Evolutionary conservation across 345 rosid species (phyloP).

Genomic region (Eucalyptus regnans): DNA sequence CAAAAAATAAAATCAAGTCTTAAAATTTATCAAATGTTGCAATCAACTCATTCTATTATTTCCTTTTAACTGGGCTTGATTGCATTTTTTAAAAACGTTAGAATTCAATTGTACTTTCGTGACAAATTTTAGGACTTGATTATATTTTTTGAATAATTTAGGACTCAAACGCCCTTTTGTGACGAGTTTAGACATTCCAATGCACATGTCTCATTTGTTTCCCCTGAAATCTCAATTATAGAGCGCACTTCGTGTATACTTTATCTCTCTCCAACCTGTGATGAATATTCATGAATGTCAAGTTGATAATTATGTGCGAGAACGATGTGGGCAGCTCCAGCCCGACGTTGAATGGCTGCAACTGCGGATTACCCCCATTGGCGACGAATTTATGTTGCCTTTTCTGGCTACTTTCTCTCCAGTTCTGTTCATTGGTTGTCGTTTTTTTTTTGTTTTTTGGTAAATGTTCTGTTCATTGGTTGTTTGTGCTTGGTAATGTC

Average conservation of each 20-base stretch:
- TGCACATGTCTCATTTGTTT: rapidly evolving
- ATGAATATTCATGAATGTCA: not conserved
- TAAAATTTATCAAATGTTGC: too few species aligned
- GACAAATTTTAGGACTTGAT: rapidly evolving
- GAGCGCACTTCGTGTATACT: not conserved
- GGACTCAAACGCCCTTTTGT: rapidly evolving
- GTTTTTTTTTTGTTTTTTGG: too few species aligned
- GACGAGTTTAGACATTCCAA: rapidly evolving
- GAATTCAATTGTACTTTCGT: rapidly evolving
- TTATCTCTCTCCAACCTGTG: not conserved
- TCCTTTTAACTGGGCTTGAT: not conserved
- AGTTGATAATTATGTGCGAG: not conserved
- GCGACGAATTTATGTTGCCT: not conserved
- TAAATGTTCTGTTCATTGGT: not conserved
- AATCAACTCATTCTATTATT: not conserved
- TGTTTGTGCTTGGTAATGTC: not conserved
- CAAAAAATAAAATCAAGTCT: rapidly evolving
- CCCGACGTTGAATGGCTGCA: not conserved
- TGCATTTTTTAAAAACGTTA: rapidly evolving
- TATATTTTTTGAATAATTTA: rapidly evolving
- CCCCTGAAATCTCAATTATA: not conserved
- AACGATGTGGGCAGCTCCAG: not conserved
- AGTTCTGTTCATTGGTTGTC: not conserved
- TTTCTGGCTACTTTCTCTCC: not conserved
- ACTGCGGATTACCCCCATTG: not conserved